Conservation (phyloP, 2,329 filamentous ascomycete genomes). For the Colletotrichum abscissum region DNA sequence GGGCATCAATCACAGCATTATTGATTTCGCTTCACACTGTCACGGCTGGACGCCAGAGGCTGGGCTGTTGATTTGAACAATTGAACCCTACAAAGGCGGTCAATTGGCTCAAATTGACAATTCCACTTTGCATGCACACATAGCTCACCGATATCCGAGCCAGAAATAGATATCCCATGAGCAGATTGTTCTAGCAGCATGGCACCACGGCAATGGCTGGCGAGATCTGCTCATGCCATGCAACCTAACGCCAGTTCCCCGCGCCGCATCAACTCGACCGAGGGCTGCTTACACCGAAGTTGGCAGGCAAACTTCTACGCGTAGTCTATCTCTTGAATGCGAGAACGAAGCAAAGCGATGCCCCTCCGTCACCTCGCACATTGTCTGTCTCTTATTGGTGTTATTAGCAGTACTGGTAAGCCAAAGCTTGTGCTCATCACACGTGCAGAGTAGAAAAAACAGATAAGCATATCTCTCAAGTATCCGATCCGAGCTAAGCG, state of each 20-base stretch:
- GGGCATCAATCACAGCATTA: slow-evolving; percentile 25
- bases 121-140: not conserved
- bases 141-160: not conserved
- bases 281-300: slow-evolving; percentile 1
- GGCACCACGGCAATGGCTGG: not conserved
- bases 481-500: slow-evolving; percentile 11
- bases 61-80: not conserved
- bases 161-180: slow-evolving; percentile 18
- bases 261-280: not conserved
- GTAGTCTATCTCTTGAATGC: not conserved
- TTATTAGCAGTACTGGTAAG: not conserved
- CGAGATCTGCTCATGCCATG: slow-evolving; percentile 19
- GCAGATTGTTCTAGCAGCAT: not conserved
- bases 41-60: not conserved
- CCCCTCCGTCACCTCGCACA: not conserved
- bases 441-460: not conserved
- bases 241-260: not conserved
- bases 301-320: not conserved
- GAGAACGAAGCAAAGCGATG: not conserved
- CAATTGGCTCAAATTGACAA: not conserved
- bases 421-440: not conserved
- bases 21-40: not conserved
- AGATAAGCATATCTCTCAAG: slow-evolving; percentile 8
- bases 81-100: slow-evolving; percentile 8
- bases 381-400: not conserved